Evolutionary conservation across 2,329 filamentous ascomycete species (phyloP).

Genomic region (Colletotrichum chrysophilum): DNA sequence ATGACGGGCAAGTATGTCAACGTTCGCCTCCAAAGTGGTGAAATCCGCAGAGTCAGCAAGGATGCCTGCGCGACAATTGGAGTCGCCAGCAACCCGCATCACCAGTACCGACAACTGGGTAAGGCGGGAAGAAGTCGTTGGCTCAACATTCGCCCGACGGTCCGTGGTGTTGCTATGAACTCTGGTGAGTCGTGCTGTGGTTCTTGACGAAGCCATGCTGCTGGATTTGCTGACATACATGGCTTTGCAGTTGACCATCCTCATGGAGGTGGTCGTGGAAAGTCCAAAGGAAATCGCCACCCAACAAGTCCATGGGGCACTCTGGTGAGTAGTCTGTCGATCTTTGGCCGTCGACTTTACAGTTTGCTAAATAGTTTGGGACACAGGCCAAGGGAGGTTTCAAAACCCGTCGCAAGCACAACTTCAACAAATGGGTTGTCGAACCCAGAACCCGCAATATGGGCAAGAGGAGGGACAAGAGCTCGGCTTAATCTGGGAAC

Average conservation of each 20-base stretch:
- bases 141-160: slow-evolving; percentile 93
- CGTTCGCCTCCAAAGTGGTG: slow-evolving; percentile 88
- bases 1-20: slow-evolving; percentile 80
- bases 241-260: slow-evolving; percentile 78
- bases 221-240: background rate
- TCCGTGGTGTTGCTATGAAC: slow-evolving; percentile 99
- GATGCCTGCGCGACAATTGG: slow-evolving; percentile 96
- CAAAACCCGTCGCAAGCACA: slow-evolving; percentile 90
- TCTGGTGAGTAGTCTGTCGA: slow-evolving; percentile 69
- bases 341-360: background rate
- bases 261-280: slow-evolving; percentile 98
- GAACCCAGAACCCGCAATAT: slow-evolving; percentile 84
- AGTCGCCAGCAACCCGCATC: slow-evolving; percentile 89
- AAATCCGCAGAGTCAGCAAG: slow-evolving; percentile 86
- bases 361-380: slow-evolving; percentile 30
- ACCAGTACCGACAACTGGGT: slow-evolving; percentile 88
- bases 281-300: slow-evolving; percentile 97
- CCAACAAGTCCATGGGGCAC: slow-evolving; percentile 97
- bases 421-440: slow-evolving; percentile 91
- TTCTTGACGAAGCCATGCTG: background rate
- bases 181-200: slow-evolving; percentile 65
- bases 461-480: slow-evolving; percentile 80
- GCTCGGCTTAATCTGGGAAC: background rate
- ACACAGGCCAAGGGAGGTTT: slow-evolving; percentile 78
- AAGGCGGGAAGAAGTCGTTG: slow-evolving; percentile 94